phyloP scores from a whole-genome alignment of 345 rosid species.

The Ricinus communis region DNA sequence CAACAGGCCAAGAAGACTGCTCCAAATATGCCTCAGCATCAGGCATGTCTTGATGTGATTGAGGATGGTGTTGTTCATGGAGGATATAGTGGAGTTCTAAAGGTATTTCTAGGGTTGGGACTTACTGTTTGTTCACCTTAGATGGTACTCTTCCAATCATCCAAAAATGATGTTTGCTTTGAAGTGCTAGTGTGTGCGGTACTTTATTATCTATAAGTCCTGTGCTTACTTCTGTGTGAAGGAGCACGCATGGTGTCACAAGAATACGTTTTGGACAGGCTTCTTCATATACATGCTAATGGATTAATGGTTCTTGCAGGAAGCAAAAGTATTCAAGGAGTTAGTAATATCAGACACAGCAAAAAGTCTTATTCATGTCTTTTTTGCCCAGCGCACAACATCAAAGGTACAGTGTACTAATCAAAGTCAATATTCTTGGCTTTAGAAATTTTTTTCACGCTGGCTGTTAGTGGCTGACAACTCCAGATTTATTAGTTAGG shows the following conservation, averaged over 20 bases:
- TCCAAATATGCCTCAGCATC: slow-evolving; percentile 89
- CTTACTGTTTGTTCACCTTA: slow-evolving; percentile 4
- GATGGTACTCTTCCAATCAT: background rate
- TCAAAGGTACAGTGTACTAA: slow-evolving; percentile 55
- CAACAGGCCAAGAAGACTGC: slow-evolving; percentile 75
- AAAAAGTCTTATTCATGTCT: slow-evolving; percentile 82
- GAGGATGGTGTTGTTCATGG: slow-evolving; percentile 94
- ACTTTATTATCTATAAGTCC: background rate
- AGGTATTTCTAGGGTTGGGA: slow-evolving; percentile 42
- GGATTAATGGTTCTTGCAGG: slow-evolving; percentile 50
- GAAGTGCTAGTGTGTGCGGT: background rate
- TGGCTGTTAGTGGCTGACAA: background rate
- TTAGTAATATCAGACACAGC: slow-evolving; percentile 71
- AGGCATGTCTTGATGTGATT: slow-evolving; percentile 78
- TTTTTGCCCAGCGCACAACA: slow-evolving; percentile 83
- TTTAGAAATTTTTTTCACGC: background rate
- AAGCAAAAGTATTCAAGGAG: slow-evolving; percentile 72
- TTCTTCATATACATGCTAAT: slow-evolving; percentile 12
- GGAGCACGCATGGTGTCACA: background rate
- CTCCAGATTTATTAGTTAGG: background rate
- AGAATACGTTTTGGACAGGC: background rate
- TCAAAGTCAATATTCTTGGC: background rate
- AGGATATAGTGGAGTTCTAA: slow-evolving; percentile 82
- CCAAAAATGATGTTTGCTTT: background rate
- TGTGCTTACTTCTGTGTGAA: background rate